Evolutionary conservation across 169 alveolate species (phyloP), one percentile per base, ranked within the genome.

Genomic region (Plasmodium yoelii): DNA sequence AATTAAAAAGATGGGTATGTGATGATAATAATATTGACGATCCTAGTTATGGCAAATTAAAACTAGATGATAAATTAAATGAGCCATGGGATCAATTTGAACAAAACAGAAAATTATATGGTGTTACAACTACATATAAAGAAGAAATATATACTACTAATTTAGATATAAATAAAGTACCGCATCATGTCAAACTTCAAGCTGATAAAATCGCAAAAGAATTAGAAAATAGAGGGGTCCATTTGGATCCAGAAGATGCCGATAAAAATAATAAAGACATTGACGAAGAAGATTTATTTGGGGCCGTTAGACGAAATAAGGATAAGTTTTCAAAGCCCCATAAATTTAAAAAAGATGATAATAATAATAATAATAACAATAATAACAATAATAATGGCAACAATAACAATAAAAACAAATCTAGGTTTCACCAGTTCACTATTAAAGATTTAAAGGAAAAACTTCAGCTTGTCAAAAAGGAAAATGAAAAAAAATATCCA

Each of bases 91-190:
- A 77, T 15, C 89, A 77, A 24, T 77, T 77, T 57, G 89, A 77
- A 53, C 89, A 77, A 42, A 77, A 77, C 28, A 77, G 89, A 68
- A 77, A 77, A 57, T 64, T 77, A 56, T 77, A 77, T 53, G 89
- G 89, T 7, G 89, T 77, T 19, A 77, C 89, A 22, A 77, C 70
- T 15, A 77, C 89, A 24, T 93, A 90, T 72, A 92, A 93, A 72
- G 96, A 93, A 73, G 93, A 92, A 51, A 55, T 93, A 28, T 93
- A 93, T 88, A 93, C 96, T 39, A 93, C 96, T 24, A 86, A 92
- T 34, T 86, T 93, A 39, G 92, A 93, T 44, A 63, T 92, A 13
- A 77, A 84, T 77, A 91, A 89, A 59, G 86, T 93, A 8, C 94
- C 96, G 5, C 94, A 89, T 19, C 80, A 89, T 61, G 93, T 93